Base-by-base conservation (phyloP, 2,329 filamentous ascomycete species). In the Teratosphaeriaceae sp. region DNA sequence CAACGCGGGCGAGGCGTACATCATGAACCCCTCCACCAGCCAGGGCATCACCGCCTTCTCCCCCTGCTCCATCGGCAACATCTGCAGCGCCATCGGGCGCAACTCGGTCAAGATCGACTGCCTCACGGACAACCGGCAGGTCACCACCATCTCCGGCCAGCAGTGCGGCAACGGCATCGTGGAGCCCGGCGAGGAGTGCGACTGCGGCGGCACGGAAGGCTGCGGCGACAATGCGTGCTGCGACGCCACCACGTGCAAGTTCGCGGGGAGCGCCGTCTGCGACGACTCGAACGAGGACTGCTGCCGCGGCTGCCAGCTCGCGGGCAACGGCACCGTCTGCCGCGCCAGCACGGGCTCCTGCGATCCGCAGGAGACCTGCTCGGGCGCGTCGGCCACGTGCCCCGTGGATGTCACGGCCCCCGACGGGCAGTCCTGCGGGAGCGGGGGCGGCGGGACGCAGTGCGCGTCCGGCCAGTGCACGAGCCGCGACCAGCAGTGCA, bases 151-250 rank as follows among this genome's bases (percentile, higher is more conserved):
- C 54, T 84, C 81, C 0, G 86, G 84, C 42, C 84, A 83, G 54
- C 82, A 89, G 60, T 98, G 92, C 65, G 92, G 92, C 45, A 98
- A 98, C 65, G 92, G 92, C 42, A 97, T 98, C 52, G 92, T 98
- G 39, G 92, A 97, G 67, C 72, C 77, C 15, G 92, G 88, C 50
- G 92, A 98, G 66, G 85, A 98, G 41, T 98, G 92, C 66, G 92
- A 98, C 65, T 98, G 92, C 58, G 92, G 92, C 49, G 90, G 90
- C 42, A 68, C 72, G 12, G 65, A 70, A 12, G 78, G 78, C 29
- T 98, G 92, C 62, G 78, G 72, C 19, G 66, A 73, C 57, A 92
- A 97, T 66, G 59, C 64, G 12, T 98, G 92, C 72, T 98, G 92
- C 67, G 75, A 98, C 55, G 67, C 88, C 1, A 76, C 67, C 2